phyloP scores from a whole-genome alignment of 768 basidiomycete genomes.

The Terana coerulea region DNA sequence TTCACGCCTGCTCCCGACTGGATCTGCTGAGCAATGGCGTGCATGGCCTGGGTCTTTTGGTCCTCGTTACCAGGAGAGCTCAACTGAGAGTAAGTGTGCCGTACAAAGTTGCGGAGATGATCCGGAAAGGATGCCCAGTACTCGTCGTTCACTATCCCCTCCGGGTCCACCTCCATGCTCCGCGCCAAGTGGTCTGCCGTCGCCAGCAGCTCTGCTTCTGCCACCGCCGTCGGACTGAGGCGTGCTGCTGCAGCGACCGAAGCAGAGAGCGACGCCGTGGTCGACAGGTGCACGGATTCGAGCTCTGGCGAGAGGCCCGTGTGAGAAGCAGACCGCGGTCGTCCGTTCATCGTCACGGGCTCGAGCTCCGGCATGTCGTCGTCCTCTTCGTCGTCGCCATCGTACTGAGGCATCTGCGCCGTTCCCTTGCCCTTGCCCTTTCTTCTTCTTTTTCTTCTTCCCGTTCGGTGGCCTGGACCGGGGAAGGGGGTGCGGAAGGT shows the following conservation, averaged over 20 bases:
- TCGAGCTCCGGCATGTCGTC: conserved; percentile 24
- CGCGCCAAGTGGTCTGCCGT: conserved; percentile 61
- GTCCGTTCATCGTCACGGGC: conserved; percentile 11
- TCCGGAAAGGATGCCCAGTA: conserved; percentile 70
- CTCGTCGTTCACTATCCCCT: conserved; percentile 47
- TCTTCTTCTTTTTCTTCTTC: conserved; percentile 46
- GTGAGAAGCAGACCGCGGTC: conserved; percentile 14
- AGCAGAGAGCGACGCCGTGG: conserved; percentile 40
- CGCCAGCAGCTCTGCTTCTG: conserved; percentile 57
- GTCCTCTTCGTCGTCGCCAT: conserved; percentile 27
- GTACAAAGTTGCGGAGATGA: conserved; percentile 67
- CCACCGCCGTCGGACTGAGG: conserved; percentile 30
- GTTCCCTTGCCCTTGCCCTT: conserved; percentile 37
- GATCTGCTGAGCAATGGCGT: conserved; percentile 65
- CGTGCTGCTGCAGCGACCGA: conserved; percentile 30
- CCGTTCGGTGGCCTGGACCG: conserved; percentile 18
- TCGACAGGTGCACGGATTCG: conserved; percentile 44
- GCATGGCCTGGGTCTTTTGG: conserved; percentile 57
- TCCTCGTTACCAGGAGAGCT: conserved; percentile 32
- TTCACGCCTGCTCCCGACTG: conserved; percentile 33
- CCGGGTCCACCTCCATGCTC: conserved; percentile 41
- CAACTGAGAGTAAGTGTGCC: conserved; percentile 32
- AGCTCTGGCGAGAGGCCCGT: conserved; percentile 43
- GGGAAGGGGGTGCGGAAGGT: conserved; percentile 10
- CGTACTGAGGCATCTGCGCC: conserved; percentile 14